phyloP scores from a whole-genome alignment of 2,329 filamentous ascomycete species.

The Alternaria incomplexa region DNA sequence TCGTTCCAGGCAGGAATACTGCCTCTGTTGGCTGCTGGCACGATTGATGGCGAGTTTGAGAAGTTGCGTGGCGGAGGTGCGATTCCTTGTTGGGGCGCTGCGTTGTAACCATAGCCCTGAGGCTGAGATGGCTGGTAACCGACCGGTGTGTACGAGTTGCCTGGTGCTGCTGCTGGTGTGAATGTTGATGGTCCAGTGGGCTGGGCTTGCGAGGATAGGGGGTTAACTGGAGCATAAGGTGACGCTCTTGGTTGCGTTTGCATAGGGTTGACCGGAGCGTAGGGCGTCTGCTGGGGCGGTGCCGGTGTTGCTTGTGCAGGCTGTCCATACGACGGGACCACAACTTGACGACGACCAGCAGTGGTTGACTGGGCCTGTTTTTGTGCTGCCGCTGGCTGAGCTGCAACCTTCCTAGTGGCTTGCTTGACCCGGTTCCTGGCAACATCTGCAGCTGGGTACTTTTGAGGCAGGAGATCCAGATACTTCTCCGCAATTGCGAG shows the following conservation, averaged over 20 bases:
- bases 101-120: conserved; percentile 55
- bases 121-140: conserved; percentile 61
- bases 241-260: conserved; percentile 30
- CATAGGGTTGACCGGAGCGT: conserved; percentile 37
- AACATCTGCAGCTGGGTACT: conserved; percentile 85
- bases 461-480: conserved; percentile 80
- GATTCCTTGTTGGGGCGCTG: conserved; percentile 52
- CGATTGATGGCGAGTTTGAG: conserved; percentile 66
- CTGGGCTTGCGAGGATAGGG: conserved; percentile 39
- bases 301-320: conserved; percentile 22
- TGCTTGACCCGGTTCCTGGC: conserved; percentile 84
- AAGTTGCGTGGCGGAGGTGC: conserved; percentile 70
- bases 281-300: conserved; percentile 27
- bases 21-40: conserved; percentile 71
- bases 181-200: conserved; percentile 27
- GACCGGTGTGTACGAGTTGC: conserved; percentile 53
- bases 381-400: conserved; percentile 50
- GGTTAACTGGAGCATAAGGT: conserved; percentile 33
- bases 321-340: conserved; percentile 45
- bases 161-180: conserved; percentile 14
- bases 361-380: conserved; percentile 48
- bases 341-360: conserved; percentile 41
- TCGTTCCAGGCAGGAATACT: conserved; percentile 92
- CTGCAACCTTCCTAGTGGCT: conserved; percentile 71
- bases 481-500: conserved; percentile 88